A percentile compares a stretch with the other conserved stretches of the same genome.
Conservation (phyloP, 2,329 filamentous ascomycete species). For the Xylariaceae sp. region DNA sequence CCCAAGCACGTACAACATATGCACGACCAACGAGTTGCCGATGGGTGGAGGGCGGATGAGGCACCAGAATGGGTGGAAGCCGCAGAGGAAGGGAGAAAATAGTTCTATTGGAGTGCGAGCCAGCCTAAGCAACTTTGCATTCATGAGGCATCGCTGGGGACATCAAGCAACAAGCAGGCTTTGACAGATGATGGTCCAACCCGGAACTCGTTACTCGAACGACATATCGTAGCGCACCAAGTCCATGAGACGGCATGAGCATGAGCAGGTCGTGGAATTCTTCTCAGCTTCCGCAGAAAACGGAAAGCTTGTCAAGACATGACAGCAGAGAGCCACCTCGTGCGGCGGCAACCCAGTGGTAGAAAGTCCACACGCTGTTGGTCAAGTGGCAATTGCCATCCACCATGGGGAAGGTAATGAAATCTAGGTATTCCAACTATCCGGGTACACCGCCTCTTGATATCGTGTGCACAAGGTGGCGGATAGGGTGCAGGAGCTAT, state of each 20-base stretch:
- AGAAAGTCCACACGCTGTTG: conserved; percentile 37
- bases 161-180: too few relatives aligned
- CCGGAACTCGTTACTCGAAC: conserved; percentile 27
- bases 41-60: conserved; percentile 41
- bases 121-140: not conserved
- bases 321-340: conserved; percentile 30
- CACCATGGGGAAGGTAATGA: conserved; percentile 31
- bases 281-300: conserved; percentile 30
- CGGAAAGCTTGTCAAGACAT: conserved; percentile 35
- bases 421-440: conserved; percentile 34
- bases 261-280: not conserved
- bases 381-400: conserved; percentile 39
- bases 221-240: conserved; percentile 32
- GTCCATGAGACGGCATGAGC: conserved; percentile 22
- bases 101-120: conserved; percentile 41
- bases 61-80: conserved; percentile 36
- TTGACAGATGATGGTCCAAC: conserved; percentile 29
- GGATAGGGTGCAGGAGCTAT: conserved; percentile 38
- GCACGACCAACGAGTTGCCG: conserved; percentile 42
- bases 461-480: conserved; percentile 37
- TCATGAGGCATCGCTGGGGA: not conserved
- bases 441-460: conserved; percentile 40
- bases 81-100: conserved; percentile 35
- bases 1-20: conserved; percentile 40
- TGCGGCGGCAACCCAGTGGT: conserved; percentile 31